Percentiles rank a stretch among this genome's conserved stretches.
These are phyloP conservation scores for Phytophthora pistaciae DNA, from an alignment of 352 stramenopile species.

Conservation along the genomic window DNA sequence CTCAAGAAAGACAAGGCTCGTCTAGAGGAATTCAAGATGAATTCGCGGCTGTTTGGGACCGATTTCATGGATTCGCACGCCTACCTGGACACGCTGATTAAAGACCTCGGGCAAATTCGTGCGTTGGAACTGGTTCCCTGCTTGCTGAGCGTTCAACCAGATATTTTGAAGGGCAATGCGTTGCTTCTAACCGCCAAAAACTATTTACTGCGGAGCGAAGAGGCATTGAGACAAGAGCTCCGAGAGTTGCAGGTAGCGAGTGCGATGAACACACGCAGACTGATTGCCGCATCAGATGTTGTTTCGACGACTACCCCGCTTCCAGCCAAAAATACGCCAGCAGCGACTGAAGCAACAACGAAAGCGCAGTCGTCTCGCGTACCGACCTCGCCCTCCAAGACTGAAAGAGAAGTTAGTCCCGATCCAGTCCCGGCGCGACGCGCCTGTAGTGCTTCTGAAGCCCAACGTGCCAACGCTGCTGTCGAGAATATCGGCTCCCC, in stretches of 20 bases:
- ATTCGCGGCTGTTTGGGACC: slow-evolving; percentile 78
- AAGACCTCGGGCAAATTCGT: slow-evolving; percentile 63
- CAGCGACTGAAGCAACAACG: not conserved
- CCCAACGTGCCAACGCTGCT: not conserved
- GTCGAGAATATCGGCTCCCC: not conserved
- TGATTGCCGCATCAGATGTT: not conserved
- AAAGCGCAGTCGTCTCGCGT: not conserved
- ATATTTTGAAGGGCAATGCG: slow-evolving; percentile 62
- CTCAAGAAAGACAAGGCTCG: slow-evolving; percentile 64
- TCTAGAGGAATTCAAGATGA: slow-evolving; percentile 87
- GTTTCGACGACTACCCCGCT: not conserved
- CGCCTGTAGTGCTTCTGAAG: not conserved
- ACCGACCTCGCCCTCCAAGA: not conserved
- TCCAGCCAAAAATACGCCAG: too few species aligned
- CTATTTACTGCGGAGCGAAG: slow-evolving; percentile 58
- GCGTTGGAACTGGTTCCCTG: slow-evolving; percentile 74
- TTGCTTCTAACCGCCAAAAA: slow-evolving; percentile 62
- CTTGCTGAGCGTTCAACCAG: slow-evolving; percentile 70
- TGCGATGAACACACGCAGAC: not conserved
- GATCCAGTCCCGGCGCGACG: not conserved
- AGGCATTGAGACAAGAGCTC: slow-evolving; percentile 44
- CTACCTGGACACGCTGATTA: slow-evolving; percentile 74
- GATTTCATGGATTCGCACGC: slow-evolving; percentile 81
- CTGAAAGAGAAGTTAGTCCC: not conserved
- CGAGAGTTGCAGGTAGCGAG: slow-evolving; percentile 21